Evolutionary conservation across 2,329 filamentous ascomycete species (phyloP).

Genomic region (Talaromyces piceae): DNA sequence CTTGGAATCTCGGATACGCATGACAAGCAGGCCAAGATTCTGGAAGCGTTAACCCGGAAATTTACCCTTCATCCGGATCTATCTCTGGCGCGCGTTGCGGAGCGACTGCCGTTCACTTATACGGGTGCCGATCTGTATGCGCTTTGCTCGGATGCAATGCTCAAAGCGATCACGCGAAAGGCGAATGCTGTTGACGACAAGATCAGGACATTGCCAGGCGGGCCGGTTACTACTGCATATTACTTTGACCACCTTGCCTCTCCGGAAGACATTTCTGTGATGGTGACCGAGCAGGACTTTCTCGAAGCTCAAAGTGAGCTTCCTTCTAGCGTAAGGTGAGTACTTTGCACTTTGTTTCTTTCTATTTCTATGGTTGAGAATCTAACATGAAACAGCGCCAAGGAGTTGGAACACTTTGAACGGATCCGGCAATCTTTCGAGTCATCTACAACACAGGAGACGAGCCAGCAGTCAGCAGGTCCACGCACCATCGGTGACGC

Average conservation of each 20-base stretch:
- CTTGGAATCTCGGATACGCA: slow-evolving; percentile 94
- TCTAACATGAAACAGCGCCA: slow-evolving; percentile 52
- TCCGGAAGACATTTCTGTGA: slow-evolving; percentile 73
- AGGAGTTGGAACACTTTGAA: slow-evolving; percentile 88
- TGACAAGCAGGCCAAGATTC: slow-evolving; percentile 87
- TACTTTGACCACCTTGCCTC: slow-evolving; percentile 92
- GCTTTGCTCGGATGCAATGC: slow-evolving; percentile 94
- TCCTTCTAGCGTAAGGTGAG: slow-evolving; percentile 70
- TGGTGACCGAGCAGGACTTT: slow-evolving; percentile 87
- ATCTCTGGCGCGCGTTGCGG: slow-evolving; percentile 66
- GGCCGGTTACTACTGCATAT: slow-evolving; percentile 71
- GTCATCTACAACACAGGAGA: slow-evolving; percentile 42
- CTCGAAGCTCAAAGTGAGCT: slow-evolving; percentile 71
- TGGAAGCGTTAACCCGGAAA: slow-evolving; percentile 90
- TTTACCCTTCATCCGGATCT: slow-evolving; percentile 77
- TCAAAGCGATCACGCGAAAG: slow-evolving; percentile 92
- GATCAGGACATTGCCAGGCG: slow-evolving; percentile 56
- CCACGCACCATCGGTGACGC: slow-evolving; percentile 32
- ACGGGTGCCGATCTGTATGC: slow-evolving; percentile 97
- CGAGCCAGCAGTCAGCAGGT: slow-evolving; percentile 17
- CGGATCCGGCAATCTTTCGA: slow-evolving; percentile 77
- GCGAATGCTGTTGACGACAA: slow-evolving; percentile 77
- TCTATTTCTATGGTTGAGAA: neutral
- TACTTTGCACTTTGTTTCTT: slow-evolving; percentile 1
- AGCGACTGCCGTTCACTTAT: slow-evolving; percentile 83